Evolutionary conservation across 1,284 basidiomycete genomes (phyloP), one percentile per base, ranked within the genome.

Genomic region (Cryptococcus sp.): DNA sequence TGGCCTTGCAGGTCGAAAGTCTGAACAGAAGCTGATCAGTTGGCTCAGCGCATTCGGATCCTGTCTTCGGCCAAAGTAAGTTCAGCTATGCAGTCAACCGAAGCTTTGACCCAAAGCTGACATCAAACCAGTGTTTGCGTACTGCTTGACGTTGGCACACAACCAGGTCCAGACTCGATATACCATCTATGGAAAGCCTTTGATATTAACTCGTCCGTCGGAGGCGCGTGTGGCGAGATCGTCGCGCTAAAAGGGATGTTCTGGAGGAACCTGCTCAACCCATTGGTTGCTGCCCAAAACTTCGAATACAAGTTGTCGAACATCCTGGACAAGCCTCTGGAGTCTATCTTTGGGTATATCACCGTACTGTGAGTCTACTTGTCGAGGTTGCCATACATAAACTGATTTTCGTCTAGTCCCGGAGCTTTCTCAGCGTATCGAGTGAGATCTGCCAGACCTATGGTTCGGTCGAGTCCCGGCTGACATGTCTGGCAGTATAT

Each of bases 131-230:
- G 95, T 72, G 91, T 98, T 42, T 96, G 93, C 73, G 86, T 98
- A 10, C 83, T 99, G 22, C 85, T 98, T 46, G 94, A 98, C 70
- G 93, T 96, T 20, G 95, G 94, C 1, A 98, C 94, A 0, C 87
- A 88, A 83, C 94, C 94, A 0, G 91, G 90, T 3, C 86, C 88
- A 8, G 90, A 87, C 47, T 88, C 86, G 17, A 94, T 97, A 70
- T 98, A 97, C 77, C 91, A 96, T 70, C 81, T 98, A 11, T 97
- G 94, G 94, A 96, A 97, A 79, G 89, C 91, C 4, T 97, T 98
- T 64, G 93, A 97, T 73, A 89, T 93, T 79, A 93, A 96, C 78
- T 90, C 89, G 27, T 94, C 95, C 65, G 91, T 96, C 38, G 94
- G 93, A 0, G 94, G 95, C 27, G 94, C 95, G 5, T 96, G 93